Conservation (phyloP, 139 green algal genomes). For the Dunaliella primolecta region DNA sequence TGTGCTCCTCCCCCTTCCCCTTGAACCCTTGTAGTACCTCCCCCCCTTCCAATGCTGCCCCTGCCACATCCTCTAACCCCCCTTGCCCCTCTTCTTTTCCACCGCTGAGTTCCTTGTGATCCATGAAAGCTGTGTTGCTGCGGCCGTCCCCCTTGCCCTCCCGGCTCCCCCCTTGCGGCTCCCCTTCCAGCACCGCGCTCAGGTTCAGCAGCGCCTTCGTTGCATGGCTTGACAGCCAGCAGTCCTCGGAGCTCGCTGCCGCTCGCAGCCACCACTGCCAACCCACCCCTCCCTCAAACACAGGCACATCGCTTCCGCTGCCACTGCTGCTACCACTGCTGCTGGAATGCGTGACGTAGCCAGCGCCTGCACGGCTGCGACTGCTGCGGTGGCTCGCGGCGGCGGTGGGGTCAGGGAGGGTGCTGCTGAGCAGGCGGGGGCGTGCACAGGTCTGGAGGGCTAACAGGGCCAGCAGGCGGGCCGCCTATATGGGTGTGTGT, state of each 20-base stretch:
- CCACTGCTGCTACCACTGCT: not conserved
- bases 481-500: slow-evolving; percentile 42
- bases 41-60: not conserved
- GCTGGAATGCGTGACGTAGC: not conserved
- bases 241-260: slow-evolving; percentile 47
- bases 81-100: not conserved
- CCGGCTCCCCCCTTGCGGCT: not conserved
- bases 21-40: not conserved
- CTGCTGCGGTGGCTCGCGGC: not conserved
- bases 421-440: not conserved
- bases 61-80: not conserved
- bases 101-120: not conserved
- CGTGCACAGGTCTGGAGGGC: slow-evolving; percentile 24
- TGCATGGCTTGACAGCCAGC: slow-evolving; percentile 62
- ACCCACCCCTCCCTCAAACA: not conserved
- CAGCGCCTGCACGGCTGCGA: not conserved
- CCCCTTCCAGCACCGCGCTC: slow-evolving; percentile 21
- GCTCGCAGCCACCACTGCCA: slow-evolving; percentile 58
- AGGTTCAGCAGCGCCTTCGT: slow-evolving; percentile 63
- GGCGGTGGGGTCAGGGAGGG: not conserved
- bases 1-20: not conserved
- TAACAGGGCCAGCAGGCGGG: slow-evolving; percentile 65
- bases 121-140: too few species aligned
- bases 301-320: not conserved
- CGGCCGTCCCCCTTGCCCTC: too few species aligned